These are phyloP conservation scores for Mortierella hygrophila DNA, from an alignment of 192 early-diverging fungal species.

Conservation along the genomic window DNA sequence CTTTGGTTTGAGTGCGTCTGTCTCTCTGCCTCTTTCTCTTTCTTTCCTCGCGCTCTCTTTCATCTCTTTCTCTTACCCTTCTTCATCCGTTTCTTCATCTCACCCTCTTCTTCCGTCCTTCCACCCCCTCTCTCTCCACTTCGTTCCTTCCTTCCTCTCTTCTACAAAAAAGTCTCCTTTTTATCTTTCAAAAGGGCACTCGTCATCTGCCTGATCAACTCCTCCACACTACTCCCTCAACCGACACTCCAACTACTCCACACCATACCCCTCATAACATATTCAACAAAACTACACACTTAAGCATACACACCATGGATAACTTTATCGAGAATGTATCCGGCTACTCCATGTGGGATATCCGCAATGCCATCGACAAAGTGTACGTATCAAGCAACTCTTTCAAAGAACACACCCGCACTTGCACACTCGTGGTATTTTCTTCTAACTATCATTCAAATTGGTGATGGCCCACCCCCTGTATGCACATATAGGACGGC, in stretches of 20 bases:
- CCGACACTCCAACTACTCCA: background rate
- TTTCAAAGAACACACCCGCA: background rate
- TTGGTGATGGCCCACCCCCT: background rate
- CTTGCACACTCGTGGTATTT: background rate
- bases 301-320: conserved; percentile 29
- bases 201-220: background rate
- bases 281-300: background rate
- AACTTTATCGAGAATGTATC: conserved; percentile 57
- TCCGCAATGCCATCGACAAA: conserved; percentile 54
- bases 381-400: conserved; percentile 17
- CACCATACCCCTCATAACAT: background rate
- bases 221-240: background rate
- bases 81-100: background rate
- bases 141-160: background rate
- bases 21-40: no score
- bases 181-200: background rate
- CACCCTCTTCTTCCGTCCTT: background rate
- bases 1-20: no score
- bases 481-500: conserved; percentile 26
- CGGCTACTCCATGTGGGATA: conserved; percentile 58
- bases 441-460: background rate
- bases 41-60: background rate
- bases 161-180: background rate
- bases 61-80: background rate
- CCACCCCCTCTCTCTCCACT: background rate